A percentile compares a stretch with the other conserved stretches of the same genome.
Evolutionary conservation across 106 monocot genomes (phyloP).

Genomic region (Gastrodia elata): DNA sequence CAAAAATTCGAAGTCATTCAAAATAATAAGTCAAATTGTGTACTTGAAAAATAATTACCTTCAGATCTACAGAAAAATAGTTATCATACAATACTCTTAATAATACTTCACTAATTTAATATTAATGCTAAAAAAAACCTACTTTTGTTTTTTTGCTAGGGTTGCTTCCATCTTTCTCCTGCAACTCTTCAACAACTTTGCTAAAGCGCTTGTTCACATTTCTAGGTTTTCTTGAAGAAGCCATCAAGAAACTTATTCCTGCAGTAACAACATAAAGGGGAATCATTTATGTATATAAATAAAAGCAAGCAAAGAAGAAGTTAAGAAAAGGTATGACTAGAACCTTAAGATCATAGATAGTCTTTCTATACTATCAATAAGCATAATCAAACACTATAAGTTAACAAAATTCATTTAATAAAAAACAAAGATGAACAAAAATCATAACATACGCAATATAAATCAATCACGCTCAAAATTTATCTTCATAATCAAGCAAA

Average conservation of each 20-base stretch:
- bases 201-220: slow-evolving; percentile 48
- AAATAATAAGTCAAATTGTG: not conserved
- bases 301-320: not conserved
- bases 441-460: not conserved
- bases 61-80: no score
- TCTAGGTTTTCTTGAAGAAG: slow-evolving; percentile 62
- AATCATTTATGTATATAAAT: not conserved
- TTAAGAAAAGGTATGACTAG: not conserved
- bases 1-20: not conserved
- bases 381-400: not conserved
- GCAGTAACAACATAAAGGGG: not conserved
- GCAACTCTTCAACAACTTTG: slow-evolving; percentile 39
- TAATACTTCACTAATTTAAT: not conserved
- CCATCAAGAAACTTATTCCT: slow-evolving; percentile 19
- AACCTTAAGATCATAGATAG: not conserved
- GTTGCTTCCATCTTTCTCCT: slow-evolving; percentile 37
- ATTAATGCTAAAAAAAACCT: slow-evolving; percentile 12
- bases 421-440: not conserved
- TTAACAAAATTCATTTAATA: not conserved
- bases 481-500: not conserved
- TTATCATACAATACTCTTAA: not conserved
- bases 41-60: not conserved
- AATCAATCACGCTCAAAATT: not conserved
- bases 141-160: slow-evolving; percentile 31
- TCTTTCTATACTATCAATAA: not conserved